Evolutionary conservation across 805 yeast species (phyloP).

Genomic region (Starmerella scarabaei): DNA sequence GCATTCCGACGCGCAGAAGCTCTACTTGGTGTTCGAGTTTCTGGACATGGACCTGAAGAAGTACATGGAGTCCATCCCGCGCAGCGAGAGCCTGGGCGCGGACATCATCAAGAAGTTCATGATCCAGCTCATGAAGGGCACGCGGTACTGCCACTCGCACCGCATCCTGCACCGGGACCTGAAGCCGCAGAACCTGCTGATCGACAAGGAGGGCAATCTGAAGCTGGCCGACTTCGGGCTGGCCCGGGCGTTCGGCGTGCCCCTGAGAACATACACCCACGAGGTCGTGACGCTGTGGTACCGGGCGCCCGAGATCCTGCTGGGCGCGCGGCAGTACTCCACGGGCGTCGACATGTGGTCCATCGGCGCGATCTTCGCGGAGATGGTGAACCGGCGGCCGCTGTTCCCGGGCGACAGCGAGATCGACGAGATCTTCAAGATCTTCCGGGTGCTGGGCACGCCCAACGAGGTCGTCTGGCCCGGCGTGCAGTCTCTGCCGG

Average conservation of each 20-base stretch:
- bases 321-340: slow-evolving; percentile 94
- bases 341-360: slow-evolving; percentile 99
- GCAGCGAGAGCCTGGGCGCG: slow-evolving; percentile 78
- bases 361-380: slow-evolving; percentile 94
- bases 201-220: slow-evolving; percentile 89
- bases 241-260: slow-evolving; percentile 96
- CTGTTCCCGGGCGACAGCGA: slow-evolving; percentile 95
- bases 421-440: slow-evolving; percentile 90
- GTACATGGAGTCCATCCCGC: slow-evolving; percentile 91
- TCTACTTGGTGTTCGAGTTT: slow-evolving; percentile 85
- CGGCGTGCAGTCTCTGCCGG: slow-evolving; percentile 79
- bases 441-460: slow-evolving; percentile 84
- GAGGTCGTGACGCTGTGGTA: slow-evolving; percentile 98
- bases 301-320: slow-evolving; percentile 86
- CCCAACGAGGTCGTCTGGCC: slow-evolving; percentile 94
- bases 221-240: slow-evolving; percentile 87
- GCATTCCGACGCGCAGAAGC: slow-evolving; percentile 84
- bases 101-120: slow-evolving; percentile 86
- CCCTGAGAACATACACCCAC: slow-evolving; percentile 90
- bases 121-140: slow-evolving; percentile 83
- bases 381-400: slow-evolving; percentile 92
- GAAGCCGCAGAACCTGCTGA: slow-evolving; percentile 89
- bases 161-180: slow-evolving; percentile 89
- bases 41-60: slow-evolving; percentile 89
- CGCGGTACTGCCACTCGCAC: slow-evolving; percentile 86